phyloP scores from a whole-genome alignment of 257 asterid genomes.

The Echites panduratus region DNA sequence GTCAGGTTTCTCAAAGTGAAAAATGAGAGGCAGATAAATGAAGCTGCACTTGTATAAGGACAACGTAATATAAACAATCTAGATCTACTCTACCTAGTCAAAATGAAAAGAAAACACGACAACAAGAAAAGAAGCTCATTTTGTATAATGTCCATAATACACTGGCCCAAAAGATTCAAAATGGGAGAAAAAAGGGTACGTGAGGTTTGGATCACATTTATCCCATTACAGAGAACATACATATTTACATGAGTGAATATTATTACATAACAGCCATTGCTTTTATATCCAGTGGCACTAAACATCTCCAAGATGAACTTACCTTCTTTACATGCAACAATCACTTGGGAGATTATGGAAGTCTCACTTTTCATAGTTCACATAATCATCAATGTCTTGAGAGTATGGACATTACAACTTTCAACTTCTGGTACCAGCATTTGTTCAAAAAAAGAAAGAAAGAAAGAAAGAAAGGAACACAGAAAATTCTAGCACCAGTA shows the following conservation, averaged over 20 bases:
- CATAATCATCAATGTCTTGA: background rate
- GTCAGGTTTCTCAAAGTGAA: slow-evolving; percentile 53
- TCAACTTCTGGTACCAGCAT: background rate
- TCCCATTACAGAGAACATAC: slow-evolving; percentile 8
- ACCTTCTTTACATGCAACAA: background rate
- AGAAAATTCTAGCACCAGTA: background rate
- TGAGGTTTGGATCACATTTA: background rate
- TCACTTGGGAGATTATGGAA: background rate
- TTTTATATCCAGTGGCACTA: background rate
- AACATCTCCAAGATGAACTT: background rate
- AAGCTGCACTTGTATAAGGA: slow-evolving; percentile 53
- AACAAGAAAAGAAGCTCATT: background rate
- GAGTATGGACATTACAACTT: background rate
- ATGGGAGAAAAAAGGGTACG: background rate
- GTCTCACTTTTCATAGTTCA: background rate
- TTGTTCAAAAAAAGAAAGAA: too few relatives aligned
- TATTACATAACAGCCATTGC: background rate
- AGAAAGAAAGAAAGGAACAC: too few relatives aligned
- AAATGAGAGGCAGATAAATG: slow-evolving; percentile 28
- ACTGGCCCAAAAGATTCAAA: slow-evolving; percentile 1
- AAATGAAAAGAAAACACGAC: background rate
- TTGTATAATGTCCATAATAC: background rate
- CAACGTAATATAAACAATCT: slow-evolving; percentile 13
- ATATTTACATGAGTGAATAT: background rate
- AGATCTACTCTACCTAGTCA: slow-evolving; percentile 5